phyloP scores from a whole-genome alignment of 176 grass and related monocot species.

The Saccharum spontaneum region DNA sequence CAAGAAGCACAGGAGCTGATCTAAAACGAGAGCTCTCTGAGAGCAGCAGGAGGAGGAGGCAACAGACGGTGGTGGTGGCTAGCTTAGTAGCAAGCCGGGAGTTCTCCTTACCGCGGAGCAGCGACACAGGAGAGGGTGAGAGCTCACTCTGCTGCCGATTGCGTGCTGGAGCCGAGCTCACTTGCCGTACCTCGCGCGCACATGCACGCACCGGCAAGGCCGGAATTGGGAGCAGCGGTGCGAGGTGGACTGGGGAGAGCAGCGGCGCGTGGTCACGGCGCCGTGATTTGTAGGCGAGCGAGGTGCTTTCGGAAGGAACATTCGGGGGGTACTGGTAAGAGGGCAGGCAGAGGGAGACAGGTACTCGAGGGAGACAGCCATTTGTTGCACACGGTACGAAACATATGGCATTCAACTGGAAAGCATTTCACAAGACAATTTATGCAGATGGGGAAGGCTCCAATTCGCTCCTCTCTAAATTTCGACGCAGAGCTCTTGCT shows the following conservation, averaged over 20 bases:
- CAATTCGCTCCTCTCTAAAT: not conserved
- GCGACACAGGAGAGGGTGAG: not conserved
- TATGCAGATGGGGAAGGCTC: not conserved
- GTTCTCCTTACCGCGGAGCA: slow-evolving; percentile 1
- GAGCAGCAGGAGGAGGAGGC: not conserved
- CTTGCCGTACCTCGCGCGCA: not conserved
- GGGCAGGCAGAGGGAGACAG: not conserved
- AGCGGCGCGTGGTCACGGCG: not conserved
- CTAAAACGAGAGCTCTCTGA: not conserved
- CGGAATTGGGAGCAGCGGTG: not conserved
- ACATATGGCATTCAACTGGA: not conserved
- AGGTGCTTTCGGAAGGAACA: not conserved
- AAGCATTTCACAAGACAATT: not conserved
- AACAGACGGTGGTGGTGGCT: not conserved
- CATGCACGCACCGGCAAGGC: not conserved
- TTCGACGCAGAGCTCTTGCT: not conserved
- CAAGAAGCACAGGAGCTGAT: not conserved
- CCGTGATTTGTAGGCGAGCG: not conserved
- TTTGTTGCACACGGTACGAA: not conserved
- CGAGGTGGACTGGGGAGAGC: not conserved
- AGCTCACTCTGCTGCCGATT: not conserved
- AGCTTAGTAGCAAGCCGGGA: not conserved
- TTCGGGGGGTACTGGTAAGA: not conserved
- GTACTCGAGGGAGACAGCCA: not conserved
- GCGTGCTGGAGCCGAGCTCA: slow-evolving; percentile 6